phyloP scores from a whole-genome alignment of 257 asterid species.

The Datura wrightii region DNA sequence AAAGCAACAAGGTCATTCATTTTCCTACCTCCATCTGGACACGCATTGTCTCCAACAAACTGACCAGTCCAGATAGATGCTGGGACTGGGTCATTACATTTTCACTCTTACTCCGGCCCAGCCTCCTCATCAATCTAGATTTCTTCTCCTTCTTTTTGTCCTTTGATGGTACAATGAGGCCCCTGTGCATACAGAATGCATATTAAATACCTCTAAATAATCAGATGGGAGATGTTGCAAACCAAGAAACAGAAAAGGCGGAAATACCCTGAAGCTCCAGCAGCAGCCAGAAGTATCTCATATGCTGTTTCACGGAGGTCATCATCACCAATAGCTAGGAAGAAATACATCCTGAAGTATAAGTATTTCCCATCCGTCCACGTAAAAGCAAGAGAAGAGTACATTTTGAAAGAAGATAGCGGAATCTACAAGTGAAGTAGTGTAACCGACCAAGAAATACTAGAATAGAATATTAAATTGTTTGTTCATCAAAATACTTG shows the following conservation, averaged over 20 bases:
- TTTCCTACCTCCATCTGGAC: conserved; percentile 94
- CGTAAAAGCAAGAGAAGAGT: conserved; percentile 1
- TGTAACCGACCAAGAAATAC: not conserved
- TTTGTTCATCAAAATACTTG: not conserved
- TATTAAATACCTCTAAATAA: conserved; percentile 27
- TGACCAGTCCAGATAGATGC: conserved; percentile 79
- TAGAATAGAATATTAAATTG: conserved; percentile 1
- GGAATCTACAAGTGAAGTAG: conserved; percentile 8
- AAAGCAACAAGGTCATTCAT: not conserved
- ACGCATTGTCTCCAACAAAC: conserved; percentile 96
- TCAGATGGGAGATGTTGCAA: conserved; percentile 33
- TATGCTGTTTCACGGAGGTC: conserved; percentile 96
- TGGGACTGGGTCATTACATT: conserved; percentile 59
- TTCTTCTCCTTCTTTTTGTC: conserved; percentile 85
- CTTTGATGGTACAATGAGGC: conserved; percentile 91
- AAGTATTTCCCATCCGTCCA: conserved; percentile 4
- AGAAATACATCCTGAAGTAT: conserved; percentile 28
- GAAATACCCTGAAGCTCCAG: conserved; percentile 98
- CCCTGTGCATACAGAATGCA: conserved; percentile 60
- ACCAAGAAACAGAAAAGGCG: conserved; percentile 4
- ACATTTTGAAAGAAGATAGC: not conserved
- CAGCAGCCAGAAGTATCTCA: conserved; percentile 94
- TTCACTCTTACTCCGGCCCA: conserved; percentile 83
- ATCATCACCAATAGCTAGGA: conserved; percentile 78
- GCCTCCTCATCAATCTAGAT: conserved; percentile 84